phyloP scores from a whole-genome alignment of 225 moss, liverwort and hornwort species.

The Climacium dendroides region DNA sequence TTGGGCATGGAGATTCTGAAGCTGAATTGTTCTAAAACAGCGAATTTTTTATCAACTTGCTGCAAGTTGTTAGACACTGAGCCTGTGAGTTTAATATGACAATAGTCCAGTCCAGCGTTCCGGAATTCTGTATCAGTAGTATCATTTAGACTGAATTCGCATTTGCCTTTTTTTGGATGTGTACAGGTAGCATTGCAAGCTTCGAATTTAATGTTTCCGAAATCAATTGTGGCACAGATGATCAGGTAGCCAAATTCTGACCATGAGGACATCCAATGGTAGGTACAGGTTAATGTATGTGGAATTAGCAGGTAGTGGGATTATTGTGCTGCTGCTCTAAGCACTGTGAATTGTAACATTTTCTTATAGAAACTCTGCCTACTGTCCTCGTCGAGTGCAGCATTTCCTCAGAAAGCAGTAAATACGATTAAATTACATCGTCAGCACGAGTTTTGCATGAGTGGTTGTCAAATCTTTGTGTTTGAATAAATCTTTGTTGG shows the following conservation, averaged over 20 bases:
- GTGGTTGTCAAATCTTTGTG: background rate
- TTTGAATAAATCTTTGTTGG: background rate
- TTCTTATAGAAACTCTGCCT: background rate
- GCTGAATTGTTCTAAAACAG: background rate
- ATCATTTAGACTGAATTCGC: background rate
- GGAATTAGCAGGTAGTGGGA: background rate
- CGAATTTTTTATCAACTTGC: background rate
- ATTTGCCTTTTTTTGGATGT: background rate
- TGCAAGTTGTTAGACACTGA: background rate
- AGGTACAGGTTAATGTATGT: background rate
- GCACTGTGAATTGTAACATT: background rate
- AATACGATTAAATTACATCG: background rate
- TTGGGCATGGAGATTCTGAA: background rate
- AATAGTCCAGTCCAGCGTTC: background rate
- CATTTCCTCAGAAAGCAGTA: background rate
- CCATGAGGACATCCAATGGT: background rate
- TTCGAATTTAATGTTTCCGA: constrained; percentile 58
- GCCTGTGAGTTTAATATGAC: background rate
- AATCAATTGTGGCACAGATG: constrained; percentile 68
- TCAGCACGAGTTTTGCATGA: background rate
- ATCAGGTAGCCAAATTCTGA: constrained; percentile 42
- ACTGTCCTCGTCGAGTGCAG: background rate
- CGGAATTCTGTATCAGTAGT: background rate
- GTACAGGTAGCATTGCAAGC: constrained; percentile 58
- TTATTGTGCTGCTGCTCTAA: background rate